Evolutionary conservation across 192 early-diverging fungal genomes (phyloP), one percentile per base, ranked within the genome.

Genomic region (Coemansia sp.): DNA sequence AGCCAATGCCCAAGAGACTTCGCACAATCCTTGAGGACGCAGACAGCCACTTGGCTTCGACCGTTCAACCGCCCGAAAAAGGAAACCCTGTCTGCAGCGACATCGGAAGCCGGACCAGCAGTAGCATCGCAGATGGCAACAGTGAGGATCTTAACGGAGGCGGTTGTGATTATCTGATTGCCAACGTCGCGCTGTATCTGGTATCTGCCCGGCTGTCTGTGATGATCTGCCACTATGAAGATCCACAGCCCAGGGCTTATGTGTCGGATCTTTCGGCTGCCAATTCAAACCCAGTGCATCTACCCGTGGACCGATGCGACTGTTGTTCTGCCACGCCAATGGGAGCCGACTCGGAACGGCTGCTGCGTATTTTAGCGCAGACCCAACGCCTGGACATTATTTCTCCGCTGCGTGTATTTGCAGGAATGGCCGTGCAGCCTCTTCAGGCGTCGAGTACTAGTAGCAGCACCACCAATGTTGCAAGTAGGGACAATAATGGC

Each of bases 11-110:
- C 23, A 82, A 82, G 62, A 67, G 80, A 24, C 72, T 82, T 10
- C 62, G 72, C 58, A 76, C 80, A 67, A 82, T 82, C 51, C 73
- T 81, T 22, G 78, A 81, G 52, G 78, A 81, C 31, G 71, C 73
- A 30, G 54, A 72, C 20, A 74, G 78, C 22, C 19, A 58, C 33
- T 30, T 59, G 30, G 46, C 58, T 14, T 31, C 75, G 22, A 52
- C 59, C 19, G 7, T 10, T 25, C 22, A 57, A 60, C 31, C 4
- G 14, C 19, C 53, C 31, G 24, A n/a, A 29, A 20, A 54, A 33
- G 31, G 4, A 20, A 32, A 31, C 60, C 10, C 30, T 24, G 2
- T 24, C 17, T 39, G 36, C 27, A 32, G 56, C 54, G 29, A 23
- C 58, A 57, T 59, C 27, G 22, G 56, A 6, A 33, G 25, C 27